These are phyloP conservation scores for Nymphaea thermarum DNA, from an alignment of 164 flowering plant species.

Conservation along the genomic window DNA sequence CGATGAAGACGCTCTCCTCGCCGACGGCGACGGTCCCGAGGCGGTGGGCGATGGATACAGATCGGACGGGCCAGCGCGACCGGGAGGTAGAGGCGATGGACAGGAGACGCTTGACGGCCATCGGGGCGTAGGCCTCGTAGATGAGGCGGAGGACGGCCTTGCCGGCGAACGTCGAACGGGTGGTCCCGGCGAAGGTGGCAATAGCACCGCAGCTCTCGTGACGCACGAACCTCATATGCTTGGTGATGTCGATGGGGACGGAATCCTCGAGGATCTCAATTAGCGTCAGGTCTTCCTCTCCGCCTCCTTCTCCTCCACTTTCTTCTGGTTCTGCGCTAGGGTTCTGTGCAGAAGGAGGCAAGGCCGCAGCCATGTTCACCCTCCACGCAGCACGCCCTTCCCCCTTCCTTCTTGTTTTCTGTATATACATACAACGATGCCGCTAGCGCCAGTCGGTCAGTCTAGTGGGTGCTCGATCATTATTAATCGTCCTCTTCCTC, in stretches of 20 bases:
- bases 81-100: slow-evolving; percentile 62
- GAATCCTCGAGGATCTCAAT: slow-evolving; percentile 61
- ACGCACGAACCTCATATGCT: slow-evolving; percentile 50
- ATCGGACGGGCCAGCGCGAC: slow-evolving; percentile 46
- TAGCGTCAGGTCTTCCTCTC: slow-evolving; percentile 32
- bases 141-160: slow-evolving; percentile 68
- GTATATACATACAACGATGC: too few relatives aligned
- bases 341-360: too few relatives aligned
- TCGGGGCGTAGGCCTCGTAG: slow-evolving; percentile 87
- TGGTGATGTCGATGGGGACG: slow-evolving; percentile 36
- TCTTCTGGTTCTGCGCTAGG: neutral
- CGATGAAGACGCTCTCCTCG: slow-evolving; percentile 78
- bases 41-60: slow-evolving; percentile 72
- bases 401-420: too few relatives aligned
- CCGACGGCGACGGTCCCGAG: slow-evolving; percentile 77
- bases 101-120: slow-evolving; percentile 61
- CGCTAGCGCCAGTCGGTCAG: too few relatives aligned
- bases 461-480: too few relatives aligned
- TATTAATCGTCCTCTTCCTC: too few relatives aligned
- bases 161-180: slow-evolving; percentile 80
- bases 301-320: neutral
- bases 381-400: too few relatives aligned
- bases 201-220: slow-evolving; percentile 74
- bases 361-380: too few relatives aligned
- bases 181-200: slow-evolving; percentile 86